Percentiles rank a stretch among this genome's conserved stretches.
phyloP scores from a whole-genome alignment of 805 yeast species.

The Komagataella phaffii region DNA sequence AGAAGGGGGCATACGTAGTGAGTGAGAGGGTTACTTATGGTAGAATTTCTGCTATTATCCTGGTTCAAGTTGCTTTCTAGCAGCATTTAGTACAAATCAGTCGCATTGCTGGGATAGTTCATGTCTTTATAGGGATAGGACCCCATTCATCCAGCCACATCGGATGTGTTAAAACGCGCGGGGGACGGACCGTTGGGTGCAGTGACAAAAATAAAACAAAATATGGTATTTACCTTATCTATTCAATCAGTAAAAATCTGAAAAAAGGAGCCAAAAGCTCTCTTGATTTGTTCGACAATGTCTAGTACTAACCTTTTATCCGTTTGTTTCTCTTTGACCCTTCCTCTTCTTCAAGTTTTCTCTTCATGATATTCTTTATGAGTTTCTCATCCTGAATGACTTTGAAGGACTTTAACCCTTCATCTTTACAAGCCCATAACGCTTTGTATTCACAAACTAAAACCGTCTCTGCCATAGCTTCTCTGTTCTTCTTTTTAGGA shows the following conservation, averaged over 20 bases:
- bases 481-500: conserved; percentile 10
- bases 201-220: no score
- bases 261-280: not conserved
- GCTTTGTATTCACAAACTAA: conserved; percentile 42
- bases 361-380: conserved; percentile 43
- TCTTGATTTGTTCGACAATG: not conserved
- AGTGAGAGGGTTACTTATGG: no score
- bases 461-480: conserved; percentile 40
- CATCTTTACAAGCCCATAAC: conserved; percentile 22
- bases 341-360: conserved; percentile 20
- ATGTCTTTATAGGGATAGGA: no score
- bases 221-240: not conserved
- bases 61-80: no score
- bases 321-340: conserved; percentile 11
- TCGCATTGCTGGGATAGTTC: no score
- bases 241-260: not conserved
- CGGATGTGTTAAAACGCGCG: no score
- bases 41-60: no score
- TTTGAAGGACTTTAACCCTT: conserved; percentile 13
- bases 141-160: no score
- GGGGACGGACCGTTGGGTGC: no score
- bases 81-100: no score
- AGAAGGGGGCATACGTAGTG: no score
- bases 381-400: conserved; percentile 47
- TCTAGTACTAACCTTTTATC: conserved; percentile 10